Evolutionary conservation across 331 rosid genomes (phyloP), one percentile per base, ranked within the genome.

Genomic region (Rosa hybrid): DNA sequence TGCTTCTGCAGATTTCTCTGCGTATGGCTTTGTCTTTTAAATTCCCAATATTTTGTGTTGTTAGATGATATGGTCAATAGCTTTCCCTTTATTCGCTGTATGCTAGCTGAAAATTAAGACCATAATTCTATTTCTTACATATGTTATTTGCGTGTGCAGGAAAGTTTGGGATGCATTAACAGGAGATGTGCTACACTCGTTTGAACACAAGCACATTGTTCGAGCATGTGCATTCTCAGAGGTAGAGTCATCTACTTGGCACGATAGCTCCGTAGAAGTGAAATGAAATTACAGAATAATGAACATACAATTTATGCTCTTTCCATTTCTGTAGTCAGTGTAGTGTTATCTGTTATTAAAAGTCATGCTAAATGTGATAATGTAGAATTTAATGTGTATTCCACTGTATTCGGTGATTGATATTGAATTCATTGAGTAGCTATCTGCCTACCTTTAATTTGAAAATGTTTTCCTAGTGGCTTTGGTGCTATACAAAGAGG

Each of bases 111-210:
- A 34, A 65, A 7, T 34, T 12, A 16, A 65, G 18, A 12, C 44
- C 0, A 1, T 14, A 13, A 38, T 8, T 2, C 27, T 39, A 49
- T 39, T 17, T 34, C 23, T 39, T 17, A 17, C 13, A 10, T 68
- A 1, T 41, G 72, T 68, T 38, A 20, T 68, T 68, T 76, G 60
- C 38, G 25, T 53, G 18, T 86, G 88, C 98, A 96, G 99, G 81
- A 96, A 93, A 91, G 90, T 93, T 71, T 96, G 99, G 99, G 97
- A 96, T 86, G 99, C 99, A 38, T 87, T 96, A 83, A 80, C 98
- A 1, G 99, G 99, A 49, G 97, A 96, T 86, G 97, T 80, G 68
- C 83, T 92, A 49, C 98, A 96, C 80, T 89, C 97, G 56, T 96
- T 96, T 81, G 99, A 96, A 77, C 99, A 96, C 86, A 96, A 96